Conservation (phyloP, 1,139 yeast genomes). For the Magnusiomyces suaveolens region DNA sequence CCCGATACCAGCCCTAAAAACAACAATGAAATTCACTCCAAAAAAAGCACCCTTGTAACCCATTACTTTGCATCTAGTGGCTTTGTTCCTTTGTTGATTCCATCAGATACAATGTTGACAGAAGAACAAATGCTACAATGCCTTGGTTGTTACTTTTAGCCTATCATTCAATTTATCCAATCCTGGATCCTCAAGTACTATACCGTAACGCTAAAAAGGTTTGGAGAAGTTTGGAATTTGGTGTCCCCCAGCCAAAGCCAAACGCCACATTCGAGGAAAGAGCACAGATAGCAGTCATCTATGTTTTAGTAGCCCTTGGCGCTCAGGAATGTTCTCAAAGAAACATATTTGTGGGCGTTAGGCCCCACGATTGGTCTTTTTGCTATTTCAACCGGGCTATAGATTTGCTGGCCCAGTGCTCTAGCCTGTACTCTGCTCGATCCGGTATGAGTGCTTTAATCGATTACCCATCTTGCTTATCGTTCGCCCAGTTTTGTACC, state of each 20-base stretch:
- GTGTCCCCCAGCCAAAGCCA: slow-evolving; percentile 4
- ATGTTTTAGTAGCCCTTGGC: slow-evolving; percentile 20
- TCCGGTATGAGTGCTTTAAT: not conserved
- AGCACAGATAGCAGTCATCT: slow-evolving; percentile 20
- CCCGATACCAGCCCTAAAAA: too few relatives aligned
- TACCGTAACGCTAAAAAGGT: slow-evolving; percentile 19
- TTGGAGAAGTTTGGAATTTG: slow-evolving; percentile 20
- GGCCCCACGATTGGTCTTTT: slow-evolving; percentile 2
- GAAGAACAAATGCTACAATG: slow-evolving; percentile 23
- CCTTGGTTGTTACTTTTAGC: slow-evolving; percentile 16
- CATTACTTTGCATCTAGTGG: not conserved
- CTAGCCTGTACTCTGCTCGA: not conserved
- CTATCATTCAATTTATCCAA: slow-evolving; percentile 18
- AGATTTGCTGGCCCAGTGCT: not conserved
- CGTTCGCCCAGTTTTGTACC: not conserved
- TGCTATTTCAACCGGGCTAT: slow-evolving; percentile 3
- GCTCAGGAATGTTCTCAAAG: slow-evolving; percentile 8
- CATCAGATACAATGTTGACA: slow-evolving; percentile 13
- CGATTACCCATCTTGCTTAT: not conserved
- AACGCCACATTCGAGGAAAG: slow-evolving; percentile 4
- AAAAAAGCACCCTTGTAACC: not conserved
- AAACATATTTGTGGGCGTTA: slow-evolving; percentile 1
- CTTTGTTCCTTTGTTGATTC: not conserved
- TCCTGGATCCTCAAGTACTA: slow-evolving; percentile 20
- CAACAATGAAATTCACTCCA: not conserved